These are phyloP conservation scores for Paecilomyces sp. DNA, from an alignment of 2,329 filamentous ascomycete species.

Conservation along the genomic window DNA sequence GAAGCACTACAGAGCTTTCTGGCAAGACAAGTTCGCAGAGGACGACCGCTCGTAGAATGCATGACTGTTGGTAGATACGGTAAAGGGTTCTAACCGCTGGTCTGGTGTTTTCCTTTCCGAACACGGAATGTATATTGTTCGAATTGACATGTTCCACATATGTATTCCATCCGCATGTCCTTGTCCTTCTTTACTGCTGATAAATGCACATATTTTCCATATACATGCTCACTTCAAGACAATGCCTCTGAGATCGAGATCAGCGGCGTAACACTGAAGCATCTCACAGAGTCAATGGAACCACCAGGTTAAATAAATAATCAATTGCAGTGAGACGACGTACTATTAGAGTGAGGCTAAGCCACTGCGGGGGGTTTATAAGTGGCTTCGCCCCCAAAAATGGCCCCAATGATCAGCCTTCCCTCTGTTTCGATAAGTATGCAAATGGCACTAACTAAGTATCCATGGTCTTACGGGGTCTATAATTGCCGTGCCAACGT, in stretches of 20 bases:
- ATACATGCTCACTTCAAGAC: neutral
- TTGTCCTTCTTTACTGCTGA: neutral
- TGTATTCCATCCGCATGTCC: neutral
- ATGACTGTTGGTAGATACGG: neutral
- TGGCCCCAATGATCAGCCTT: neutral
- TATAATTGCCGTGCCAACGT: neutral
- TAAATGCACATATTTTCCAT: neutral
- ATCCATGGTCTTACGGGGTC: too few relatives aligned
- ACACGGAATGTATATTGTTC: neutral
- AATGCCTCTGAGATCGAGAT: neutral
- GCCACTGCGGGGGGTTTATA: neutral
- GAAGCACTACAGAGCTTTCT: conserved; percentile 48
- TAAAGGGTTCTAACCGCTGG: neutral
- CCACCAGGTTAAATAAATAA: neutral
- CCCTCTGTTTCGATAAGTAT: neutral
- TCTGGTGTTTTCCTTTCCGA: neutral
- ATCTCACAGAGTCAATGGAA: neutral
- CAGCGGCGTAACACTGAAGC: neutral
- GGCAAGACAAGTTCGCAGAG: conserved; percentile 41
- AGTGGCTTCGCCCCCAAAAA: neutral
- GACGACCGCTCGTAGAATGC: conserved; percentile 32
- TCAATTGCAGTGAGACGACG: neutral
- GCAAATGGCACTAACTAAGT: neutral
- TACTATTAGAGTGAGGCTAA: neutral
- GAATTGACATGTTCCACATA: neutral